Evolutionary conservation across 2,329 filamentous ascomycete genomes (phyloP).

Genomic region (Xylariaceae sp.): DNA sequence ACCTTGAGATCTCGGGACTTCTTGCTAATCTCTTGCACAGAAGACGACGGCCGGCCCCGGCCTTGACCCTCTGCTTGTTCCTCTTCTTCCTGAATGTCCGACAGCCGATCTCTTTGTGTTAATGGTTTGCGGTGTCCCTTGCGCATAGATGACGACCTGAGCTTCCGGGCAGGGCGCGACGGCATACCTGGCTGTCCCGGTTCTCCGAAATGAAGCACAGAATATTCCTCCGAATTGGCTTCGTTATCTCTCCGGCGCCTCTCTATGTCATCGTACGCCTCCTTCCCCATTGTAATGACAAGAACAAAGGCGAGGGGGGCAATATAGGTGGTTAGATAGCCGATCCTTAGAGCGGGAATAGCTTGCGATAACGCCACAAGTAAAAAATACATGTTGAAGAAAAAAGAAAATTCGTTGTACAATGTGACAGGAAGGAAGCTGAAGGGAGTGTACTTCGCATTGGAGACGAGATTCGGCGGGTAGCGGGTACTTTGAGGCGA

Average conservation of each 20-base stretch:
- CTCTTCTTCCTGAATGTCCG: slow-evolving; percentile 73
- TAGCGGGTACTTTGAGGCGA: slow-evolving; percentile 74
- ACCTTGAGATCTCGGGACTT: slow-evolving; percentile 89
- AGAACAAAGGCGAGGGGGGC: slow-evolving; percentile 91
- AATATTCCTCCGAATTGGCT: slow-evolving; percentile 90
- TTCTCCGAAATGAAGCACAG: slow-evolving; percentile 72
- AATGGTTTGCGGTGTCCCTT: slow-evolving; percentile 43
- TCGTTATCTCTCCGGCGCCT: slow-evolving; percentile 85
- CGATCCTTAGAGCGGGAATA: slow-evolving; percentile 86
- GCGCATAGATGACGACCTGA: slow-evolving; percentile 50
- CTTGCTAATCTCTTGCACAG: slow-evolving; percentile 69
- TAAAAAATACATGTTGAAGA: slow-evolving; percentile 99
- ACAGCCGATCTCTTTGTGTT: slow-evolving; percentile 49
- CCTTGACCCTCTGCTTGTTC: slow-evolving; percentile 52
- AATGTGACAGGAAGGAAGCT: slow-evolving; percentile 92
- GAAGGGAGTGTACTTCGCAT: slow-evolving; percentile 95
- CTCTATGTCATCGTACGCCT: slow-evolving; percentile 91
- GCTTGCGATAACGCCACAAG: slow-evolving; percentile 93
- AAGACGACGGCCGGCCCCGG: slow-evolving; percentile 47
- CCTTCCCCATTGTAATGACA: slow-evolving; percentile 89
- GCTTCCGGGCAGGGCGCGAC: slow-evolving; percentile 44
- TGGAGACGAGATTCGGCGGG: slow-evolving; percentile 89
- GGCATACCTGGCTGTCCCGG: slow-evolving; percentile 43
- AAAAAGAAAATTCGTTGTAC: slow-evolving; percentile 99
- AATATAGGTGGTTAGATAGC: slow-evolving; percentile 93